Evolutionary conservation across 176 grass and related monocot species (phyloP), one percentile per base, ranked within the genome.

Genomic region (Musa beccarii): DNA sequence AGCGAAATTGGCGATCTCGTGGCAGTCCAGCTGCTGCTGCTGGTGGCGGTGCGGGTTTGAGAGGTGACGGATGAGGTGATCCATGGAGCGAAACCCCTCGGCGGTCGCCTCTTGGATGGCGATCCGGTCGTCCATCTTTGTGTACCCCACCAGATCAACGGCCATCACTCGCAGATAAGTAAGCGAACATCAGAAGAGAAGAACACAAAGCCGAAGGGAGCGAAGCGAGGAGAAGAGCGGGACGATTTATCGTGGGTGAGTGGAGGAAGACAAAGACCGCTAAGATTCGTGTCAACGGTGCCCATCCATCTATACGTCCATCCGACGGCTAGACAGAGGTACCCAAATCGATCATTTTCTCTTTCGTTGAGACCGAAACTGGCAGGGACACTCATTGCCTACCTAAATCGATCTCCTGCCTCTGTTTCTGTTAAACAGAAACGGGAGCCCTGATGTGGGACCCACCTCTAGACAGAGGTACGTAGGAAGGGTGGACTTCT

Each of bases 21-120:
- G 62, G 85, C 88, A 92, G 75, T 96, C 89, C 0, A 79, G 53
- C 78, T 50, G 56, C 26, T 67, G 71, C 21, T 73, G 69, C 19
- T 68, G 64, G 16, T 14, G 69, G 68, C 73, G 22, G 49, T 49
- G 11, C 8, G 52, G 71, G 11, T 65, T 83, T 24, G 89, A 90
- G 71, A 92, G 85, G 52, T 86, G 89, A 25, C 78, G 29, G 66
- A 96, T 88, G 50, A 96, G 87, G 61, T 88, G 87, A 75, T 89
- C 85, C 85, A 92, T 90, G 49, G 85, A 84, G 43, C 88, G 74
- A 25, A 96, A 75, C 26, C 89, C 89, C 16, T 87, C 89, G 5
- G 81, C 54, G 0, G 89, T 85, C 4, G 85, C 93, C 70, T 96
- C 89, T 75, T 96, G 93, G 79, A 92, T 92, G 5, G 89, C 86